phyloP scores from a whole-genome alignment of 768 basidiomycete genomes.

The Hericium erinaceus region DNA sequence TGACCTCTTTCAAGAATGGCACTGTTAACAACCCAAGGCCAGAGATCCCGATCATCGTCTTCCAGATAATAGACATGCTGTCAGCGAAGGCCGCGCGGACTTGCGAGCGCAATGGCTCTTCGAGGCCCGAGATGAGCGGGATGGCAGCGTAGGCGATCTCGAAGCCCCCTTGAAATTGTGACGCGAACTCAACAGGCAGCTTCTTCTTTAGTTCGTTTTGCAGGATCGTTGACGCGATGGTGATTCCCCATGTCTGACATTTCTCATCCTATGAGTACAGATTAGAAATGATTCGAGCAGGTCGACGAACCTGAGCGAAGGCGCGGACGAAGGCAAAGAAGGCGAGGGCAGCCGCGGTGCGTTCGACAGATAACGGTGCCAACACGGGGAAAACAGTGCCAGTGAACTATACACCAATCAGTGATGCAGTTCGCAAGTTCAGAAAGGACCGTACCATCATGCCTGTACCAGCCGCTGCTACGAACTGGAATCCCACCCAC shows the following conservation, averaged over 20 bases:
- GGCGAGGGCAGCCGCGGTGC: slow-evolving; percentile 25
- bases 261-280: background rate
- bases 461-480: slow-evolving; percentile 1
- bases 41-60: slow-evolving; percentile 30
- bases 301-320: slow-evolving; percentile 15
- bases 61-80: slow-evolving; percentile 33
- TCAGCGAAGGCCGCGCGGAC: slow-evolving; percentile 34
- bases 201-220: slow-evolving; percentile 36
- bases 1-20: slow-evolving; percentile 21
- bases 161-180: slow-evolving; percentile 26
- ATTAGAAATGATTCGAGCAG: background rate
- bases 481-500: slow-evolving; percentile 9
- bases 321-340: slow-evolving; percentile 21
- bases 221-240: slow-evolving; percentile 39
- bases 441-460: no score
- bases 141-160: slow-evolving; percentile 39
- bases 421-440: no score
- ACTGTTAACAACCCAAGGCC: slow-evolving; percentile 27
- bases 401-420: slow-evolving; percentile 5
- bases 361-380: slow-evolving; percentile 20
- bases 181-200: slow-evolving; percentile 31
- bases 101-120: slow-evolving; percentile 22
- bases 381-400: slow-evolving; percentile 13
- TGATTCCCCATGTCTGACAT: slow-evolving; percentile 39
- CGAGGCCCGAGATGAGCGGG: slow-evolving; percentile 28